Base-by-base conservation (phyloP, 768 basidiomycete species). In the Cystobasidiopsis lactophilus region DNA sequence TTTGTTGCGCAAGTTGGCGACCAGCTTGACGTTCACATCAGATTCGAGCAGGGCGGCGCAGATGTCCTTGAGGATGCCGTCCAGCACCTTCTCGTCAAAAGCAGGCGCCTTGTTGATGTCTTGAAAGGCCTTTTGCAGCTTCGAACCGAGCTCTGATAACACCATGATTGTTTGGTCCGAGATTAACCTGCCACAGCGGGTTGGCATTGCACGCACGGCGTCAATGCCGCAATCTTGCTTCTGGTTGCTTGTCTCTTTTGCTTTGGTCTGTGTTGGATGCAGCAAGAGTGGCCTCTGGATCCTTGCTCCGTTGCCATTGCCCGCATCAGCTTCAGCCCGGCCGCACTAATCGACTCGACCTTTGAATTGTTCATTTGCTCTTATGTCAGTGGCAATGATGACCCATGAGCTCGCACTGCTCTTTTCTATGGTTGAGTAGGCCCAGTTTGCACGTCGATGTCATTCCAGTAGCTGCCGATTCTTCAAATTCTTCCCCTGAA, bases 21-120 rank as follows among this genome's bases (percentile, higher is more conserved):
- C 93, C 21, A 96, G 76, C 66, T 91, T 93, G 61, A 98, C 91
- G 65, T 98, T 98, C 59, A 98, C 91, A 69, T 98, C 93, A 19
- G 88, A 80, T 67, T 96, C 89, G 40, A 98, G 75, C 30, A 96
- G 70, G 10, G 91, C 91, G 24, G 85, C 75, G 44, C 84, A 86
- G 57, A 98, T 83, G 69, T 93, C 86, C 69, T 95, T 96, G 57
- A 98, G 76, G 16, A 84, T 77, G 3, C 78, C 76, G 71, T 98
- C 93, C 63, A 98, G 77, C 45, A 85, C 84, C 89, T 95, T 65
- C 10, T 50, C n/a, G 29, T 35, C 48, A 29, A 19, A 37, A 2
- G 27, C 14, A 27, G 30, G 4, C 29, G 13, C 40, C n/a, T 49
- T 39, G 61, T 80, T 83, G 55, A 96, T 77, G 33, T 88, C 83